Conservation (phyloP, 2,329 filamentous ascomycete species). For the Arthrocladium fulminans region DNA sequence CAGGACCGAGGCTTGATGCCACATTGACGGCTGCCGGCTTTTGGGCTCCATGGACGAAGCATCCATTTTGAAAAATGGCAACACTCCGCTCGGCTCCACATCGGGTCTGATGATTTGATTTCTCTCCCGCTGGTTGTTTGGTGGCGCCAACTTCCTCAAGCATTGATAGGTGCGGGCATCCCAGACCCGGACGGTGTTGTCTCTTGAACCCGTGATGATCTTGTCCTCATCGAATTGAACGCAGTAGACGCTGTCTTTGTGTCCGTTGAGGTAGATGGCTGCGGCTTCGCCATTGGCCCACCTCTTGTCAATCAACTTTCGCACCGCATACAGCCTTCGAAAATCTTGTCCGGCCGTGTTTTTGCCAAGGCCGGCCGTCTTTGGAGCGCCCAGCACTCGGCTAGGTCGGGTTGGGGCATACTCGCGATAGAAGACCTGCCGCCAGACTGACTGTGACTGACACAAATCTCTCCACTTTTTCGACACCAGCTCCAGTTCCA, state of each 20-base stretch:
- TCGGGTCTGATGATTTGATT: slow-evolving; percentile 46
- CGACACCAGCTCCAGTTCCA: slow-evolving; percentile 49
- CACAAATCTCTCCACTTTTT: slow-evolving; percentile 48
- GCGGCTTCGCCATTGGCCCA: slow-evolving; percentile 74
- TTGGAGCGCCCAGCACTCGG: slow-evolving; percentile 6
- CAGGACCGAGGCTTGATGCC: slow-evolving; percentile 86
- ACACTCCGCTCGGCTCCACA: slow-evolving; percentile 28
- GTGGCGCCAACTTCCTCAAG: slow-evolving; percentile 71
- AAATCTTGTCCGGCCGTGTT: slow-evolving; percentile 61
- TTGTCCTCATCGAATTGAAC: slow-evolving; percentile 98
- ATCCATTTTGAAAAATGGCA: slow-evolving; percentile 42
- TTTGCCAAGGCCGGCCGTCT: slow-evolving; percentile 45
- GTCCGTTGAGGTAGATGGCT: slow-evolving; percentile 82
- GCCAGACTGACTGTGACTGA: slow-evolving; percentile 53
- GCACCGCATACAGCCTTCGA: slow-evolving; percentile 74
- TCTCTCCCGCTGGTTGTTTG: slow-evolving; percentile 50
- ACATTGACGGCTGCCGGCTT: slow-evolving; percentile 27
- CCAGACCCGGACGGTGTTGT: slow-evolving; percentile 94
- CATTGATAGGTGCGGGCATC: slow-evolving; percentile 84
- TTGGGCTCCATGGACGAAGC: slow-evolving; percentile 37
- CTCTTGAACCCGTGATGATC: slow-evolving; percentile 91
- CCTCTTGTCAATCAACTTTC: slow-evolving; percentile 63
- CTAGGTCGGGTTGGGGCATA: slow-evolving; percentile 32
- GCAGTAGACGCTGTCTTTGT: slow-evolving; percentile 94
- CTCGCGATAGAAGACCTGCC: slow-evolving; percentile 49